Percentiles rank a stretch among this genome's conserved stretches.
phyloP scores from a whole-genome alignment of 805 yeast genomes.

The Saccharomycopsis fodiens region DNA sequence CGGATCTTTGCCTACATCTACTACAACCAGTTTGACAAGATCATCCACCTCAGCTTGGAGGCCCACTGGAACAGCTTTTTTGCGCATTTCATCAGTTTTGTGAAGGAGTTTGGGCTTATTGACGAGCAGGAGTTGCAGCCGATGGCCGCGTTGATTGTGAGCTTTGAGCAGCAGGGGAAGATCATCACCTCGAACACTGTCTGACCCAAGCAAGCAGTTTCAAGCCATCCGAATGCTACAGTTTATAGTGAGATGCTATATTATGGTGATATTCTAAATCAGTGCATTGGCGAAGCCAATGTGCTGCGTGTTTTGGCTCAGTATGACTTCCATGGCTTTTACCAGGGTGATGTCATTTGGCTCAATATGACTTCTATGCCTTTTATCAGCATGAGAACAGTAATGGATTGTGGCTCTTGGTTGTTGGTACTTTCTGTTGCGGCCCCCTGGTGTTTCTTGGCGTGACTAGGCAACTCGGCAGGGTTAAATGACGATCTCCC shows the following conservation, averaged over 20 bases:
- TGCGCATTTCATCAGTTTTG: slow-evolving; percentile 86
- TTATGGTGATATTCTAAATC: not conserved
- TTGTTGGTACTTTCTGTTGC: not conserved
- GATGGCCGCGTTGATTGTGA: slow-evolving; percentile 64
- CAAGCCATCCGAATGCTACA: not conserved
- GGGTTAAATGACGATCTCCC: no score
- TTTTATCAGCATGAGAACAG: not conserved
- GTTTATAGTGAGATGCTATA: no score
- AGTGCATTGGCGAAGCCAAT: no score
- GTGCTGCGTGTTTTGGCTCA: no score
- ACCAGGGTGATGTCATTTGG: no score
- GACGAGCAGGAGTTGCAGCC: slow-evolving; percentile 80
- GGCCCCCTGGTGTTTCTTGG: no score
- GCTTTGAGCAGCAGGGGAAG: slow-evolving; percentile 80
- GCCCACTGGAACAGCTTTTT: slow-evolving; percentile 98
- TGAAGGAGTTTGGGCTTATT: slow-evolving; percentile 73
- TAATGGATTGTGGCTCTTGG: not conserved
- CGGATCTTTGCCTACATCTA: slow-evolving; percentile 93
- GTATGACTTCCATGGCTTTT: no score
- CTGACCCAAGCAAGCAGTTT: not conserved
- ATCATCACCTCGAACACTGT: slow-evolving; percentile 31
- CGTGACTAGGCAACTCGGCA: slow-evolving; percentile 26
- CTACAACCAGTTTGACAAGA: slow-evolving; percentile 88
- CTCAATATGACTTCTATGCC: not conserved
- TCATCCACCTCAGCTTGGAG: slow-evolving; percentile 85